Evolutionary conservation across 2,329 filamentous ascomycete genomes (phyloP).

Genomic region (Fusarium multiceps): DNA sequence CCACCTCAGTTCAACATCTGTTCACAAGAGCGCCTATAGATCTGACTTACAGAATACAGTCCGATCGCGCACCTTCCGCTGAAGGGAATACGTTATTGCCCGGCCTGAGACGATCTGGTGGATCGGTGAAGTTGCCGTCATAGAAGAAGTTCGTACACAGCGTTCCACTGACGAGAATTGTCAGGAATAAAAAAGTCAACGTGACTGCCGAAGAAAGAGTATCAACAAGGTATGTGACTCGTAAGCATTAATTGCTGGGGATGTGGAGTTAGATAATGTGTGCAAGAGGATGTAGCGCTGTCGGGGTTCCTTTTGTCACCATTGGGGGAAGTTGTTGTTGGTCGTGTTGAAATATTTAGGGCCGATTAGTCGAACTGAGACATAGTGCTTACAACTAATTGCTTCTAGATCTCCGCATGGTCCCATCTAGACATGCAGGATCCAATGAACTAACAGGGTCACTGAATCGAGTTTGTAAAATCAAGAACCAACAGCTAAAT

Average conservation of each 20-base stretch:
- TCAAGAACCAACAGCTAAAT: neutral
- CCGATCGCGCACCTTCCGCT: neutral
- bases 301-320: neutral
- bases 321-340: neutral
- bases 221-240: too few species aligned
- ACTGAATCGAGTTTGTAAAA: neutral
- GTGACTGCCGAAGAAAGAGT: too few species aligned
- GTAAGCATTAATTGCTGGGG: too few species aligned
- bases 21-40: neutral
- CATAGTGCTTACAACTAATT: neutral
- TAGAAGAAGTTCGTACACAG: neutral
- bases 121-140: neutral
- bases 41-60: neutral
- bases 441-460: neutral
- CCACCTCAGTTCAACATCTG: neutral
- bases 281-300: neutral
- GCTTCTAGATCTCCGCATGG: neutral
- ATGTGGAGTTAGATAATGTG: too few species aligned
- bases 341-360: neutral
- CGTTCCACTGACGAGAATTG: too few species aligned
- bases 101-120: neutral
- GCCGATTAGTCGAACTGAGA: neutral
- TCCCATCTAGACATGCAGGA: neutral
- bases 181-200: too few species aligned
- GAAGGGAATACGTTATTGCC: neutral